Percentiles rank a stretch among this genome's conserved stretches.
Evolutionary conservation across 2,329 filamentous ascomycete genomes (phyloP).

Genomic region (Fusarium sp.): DNA sequence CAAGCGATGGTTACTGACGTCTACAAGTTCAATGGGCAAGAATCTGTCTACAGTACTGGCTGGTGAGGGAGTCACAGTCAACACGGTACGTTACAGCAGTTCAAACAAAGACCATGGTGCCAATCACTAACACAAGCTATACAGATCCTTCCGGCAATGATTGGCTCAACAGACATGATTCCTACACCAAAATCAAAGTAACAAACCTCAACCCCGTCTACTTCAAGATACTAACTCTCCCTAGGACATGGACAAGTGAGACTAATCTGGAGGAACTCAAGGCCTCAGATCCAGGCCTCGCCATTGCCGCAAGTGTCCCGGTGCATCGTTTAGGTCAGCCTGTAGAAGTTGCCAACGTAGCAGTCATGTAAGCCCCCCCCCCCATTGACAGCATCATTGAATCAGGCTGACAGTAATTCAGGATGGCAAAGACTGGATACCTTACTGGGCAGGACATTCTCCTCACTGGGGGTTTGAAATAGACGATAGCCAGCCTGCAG

Average conservation of each 20-base stretch:
- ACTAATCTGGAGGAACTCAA: conserved; percentile 46
- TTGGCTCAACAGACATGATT: conserved; percentile 50
- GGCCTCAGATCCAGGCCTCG: conserved; percentile 47
- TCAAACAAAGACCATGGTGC: accelerated
- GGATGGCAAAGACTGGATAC: conserved; percentile 34
- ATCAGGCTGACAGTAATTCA: not conserved
- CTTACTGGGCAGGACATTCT: conserved; percentile 26
- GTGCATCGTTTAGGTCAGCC: conserved; percentile 48
- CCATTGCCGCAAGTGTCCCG: conserved; percentile 48
- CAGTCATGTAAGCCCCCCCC: conserved; percentile 45
- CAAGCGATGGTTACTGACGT: not conserved
- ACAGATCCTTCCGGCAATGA: conserved; percentile 48
- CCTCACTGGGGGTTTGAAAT: conserved; percentile 23
- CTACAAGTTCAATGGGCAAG: conserved; percentile 47
- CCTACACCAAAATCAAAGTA: conserved; percentile 47
- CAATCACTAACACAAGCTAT: not conserved
- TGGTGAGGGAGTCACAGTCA: conserved; percentile 48
- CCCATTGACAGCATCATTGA: accelerated
- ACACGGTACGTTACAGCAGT: conserved; percentile 38
- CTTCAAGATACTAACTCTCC: accelerated
- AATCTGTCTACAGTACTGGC: conserved; percentile 48
- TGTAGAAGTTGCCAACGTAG: conserved; percentile 49
- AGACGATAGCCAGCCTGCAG: not conserved
- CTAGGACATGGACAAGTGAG: conserved; percentile 47
- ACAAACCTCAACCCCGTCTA: not conserved